Conservation (phyloP, 306 rosid genomes). For the Mimosa pudica region DNA sequence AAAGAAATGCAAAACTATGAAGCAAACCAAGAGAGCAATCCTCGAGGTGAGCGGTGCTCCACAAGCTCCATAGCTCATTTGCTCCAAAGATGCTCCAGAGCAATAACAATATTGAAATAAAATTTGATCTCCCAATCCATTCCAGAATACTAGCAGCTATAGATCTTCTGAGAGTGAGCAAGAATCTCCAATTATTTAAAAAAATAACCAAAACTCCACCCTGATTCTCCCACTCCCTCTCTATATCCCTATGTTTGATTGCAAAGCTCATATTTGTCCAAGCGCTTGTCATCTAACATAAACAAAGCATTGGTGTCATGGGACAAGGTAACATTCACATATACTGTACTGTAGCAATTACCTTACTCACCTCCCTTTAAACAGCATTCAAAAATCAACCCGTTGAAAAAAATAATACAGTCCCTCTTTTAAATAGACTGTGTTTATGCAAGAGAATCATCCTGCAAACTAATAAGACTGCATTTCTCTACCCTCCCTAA, state of each 20-base stretch:
- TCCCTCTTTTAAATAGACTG: slow-evolving; percentile 39
- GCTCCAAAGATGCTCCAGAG: slow-evolving; percentile 99
- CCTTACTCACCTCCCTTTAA: slow-evolving; percentile 81
- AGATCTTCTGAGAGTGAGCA: slow-evolving; percentile 97
- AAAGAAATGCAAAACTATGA: slow-evolving; percentile 84
- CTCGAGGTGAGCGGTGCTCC: slow-evolving; percentile 99
- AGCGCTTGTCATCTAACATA: slow-evolving; percentile 99
- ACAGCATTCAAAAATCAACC: slow-evolving; percentile 54
- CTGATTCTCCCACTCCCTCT: slow-evolving; percentile 99
- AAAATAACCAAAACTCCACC: slow-evolving; percentile 94
- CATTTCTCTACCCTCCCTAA: slow-evolving; percentile 46
- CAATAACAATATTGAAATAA: slow-evolving; percentile 81
- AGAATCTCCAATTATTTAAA: slow-evolving; percentile 90
- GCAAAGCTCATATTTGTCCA: slow-evolving; percentile 99
- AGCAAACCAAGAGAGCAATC: slow-evolving; percentile 99
- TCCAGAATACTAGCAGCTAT: slow-evolving; percentile 90
- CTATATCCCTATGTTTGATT: slow-evolving; percentile 98
- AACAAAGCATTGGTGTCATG: slow-evolving; percentile 97
- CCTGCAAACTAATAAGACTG: slow-evolving; percentile 30
- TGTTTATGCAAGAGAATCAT: slow-evolving; percentile 36
- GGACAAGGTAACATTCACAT: slow-evolving; percentile 76
- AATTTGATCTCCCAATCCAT: slow-evolving; percentile 92
- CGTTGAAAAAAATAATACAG: slow-evolving; percentile 46
- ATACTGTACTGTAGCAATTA: slow-evolving; percentile 71
- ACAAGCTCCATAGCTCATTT: slow-evolving; percentile 99